Conservation (phyloP, 2,329 filamentous ascomycete species). For the Clonostachys rosea region DNA sequence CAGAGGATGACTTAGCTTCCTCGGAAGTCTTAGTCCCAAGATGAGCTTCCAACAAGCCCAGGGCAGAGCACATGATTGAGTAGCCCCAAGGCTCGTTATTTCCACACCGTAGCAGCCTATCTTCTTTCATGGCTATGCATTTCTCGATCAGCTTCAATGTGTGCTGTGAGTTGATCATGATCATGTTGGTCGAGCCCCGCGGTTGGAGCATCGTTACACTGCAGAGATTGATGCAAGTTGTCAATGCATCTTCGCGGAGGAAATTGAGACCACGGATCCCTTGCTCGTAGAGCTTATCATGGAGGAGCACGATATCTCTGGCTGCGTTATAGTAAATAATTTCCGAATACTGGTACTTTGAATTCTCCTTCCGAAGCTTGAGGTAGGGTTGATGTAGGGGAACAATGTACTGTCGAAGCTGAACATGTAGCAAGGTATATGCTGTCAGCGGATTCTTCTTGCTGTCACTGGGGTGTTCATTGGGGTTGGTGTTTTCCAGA, state of each 20-base stretch:
- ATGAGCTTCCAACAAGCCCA: conserved; percentile 55
- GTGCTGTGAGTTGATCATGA: conserved; percentile 57
- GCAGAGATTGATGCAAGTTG: conserved; percentile 56
- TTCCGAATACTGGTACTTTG: conserved; percentile 58
- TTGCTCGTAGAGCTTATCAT: conserved; percentile 55
- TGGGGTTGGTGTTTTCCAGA: conserved; percentile 9
- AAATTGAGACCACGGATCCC: conserved; percentile 56
- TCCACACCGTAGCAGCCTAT: conserved; percentile 54
- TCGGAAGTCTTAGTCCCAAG: conserved; percentile 52
- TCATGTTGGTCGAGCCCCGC: conserved; percentile 53
- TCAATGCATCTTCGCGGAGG: conserved; percentile 54
- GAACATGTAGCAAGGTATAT: conserved; percentile 56
- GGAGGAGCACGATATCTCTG: conserved; percentile 56
- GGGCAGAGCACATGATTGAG: conserved; percentile 57
- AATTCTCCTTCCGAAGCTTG: conserved; percentile 53
- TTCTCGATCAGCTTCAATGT: conserved; percentile 58
- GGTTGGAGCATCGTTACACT: conserved; percentile 58
- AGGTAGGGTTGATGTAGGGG: conserved; percentile 57
- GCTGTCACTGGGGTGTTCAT: conserved; percentile 17
- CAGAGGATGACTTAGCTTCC: conserved; percentile 52
- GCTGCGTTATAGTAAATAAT: conserved; percentile 61
- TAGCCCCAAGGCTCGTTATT: conserved; percentile 63
- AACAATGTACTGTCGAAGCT: conserved; percentile 58
- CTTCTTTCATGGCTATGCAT: conserved; percentile 56
- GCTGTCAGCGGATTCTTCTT: conserved; percentile 53